Base-by-base conservation (phyloP, 2,329 filamentous ascomycete species). In the Catunica adiposa region DNA sequence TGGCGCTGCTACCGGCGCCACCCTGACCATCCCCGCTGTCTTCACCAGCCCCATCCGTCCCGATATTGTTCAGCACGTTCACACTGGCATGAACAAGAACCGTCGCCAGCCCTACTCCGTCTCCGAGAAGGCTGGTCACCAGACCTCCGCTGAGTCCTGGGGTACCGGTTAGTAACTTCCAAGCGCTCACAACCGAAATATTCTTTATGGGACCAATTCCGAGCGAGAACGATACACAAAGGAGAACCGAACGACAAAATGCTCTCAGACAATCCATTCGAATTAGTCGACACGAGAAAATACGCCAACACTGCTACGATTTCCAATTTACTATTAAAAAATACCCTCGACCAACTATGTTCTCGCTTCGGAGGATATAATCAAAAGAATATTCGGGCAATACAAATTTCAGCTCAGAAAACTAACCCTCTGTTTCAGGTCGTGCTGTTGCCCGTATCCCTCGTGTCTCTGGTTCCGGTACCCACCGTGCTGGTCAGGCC, bases 41-140 rank as follows among this genome's bases (percentile, higher is more conserved):
- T 98, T 98, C 86, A 82, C 82, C 74, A 82, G 86, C 67, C 92
- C 92, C 66, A 97, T 98, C 80, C 90, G 92, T 73, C 86, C 89
- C 69, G 92, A 98, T 77, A 95, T 98, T 72, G 92, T 98, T 71
- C 90, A 97, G 82, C 85, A 89, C 74, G 85, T 97, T 69, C 92
- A 98, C 84, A 94, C 88, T 69, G 92, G 92, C 70, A 94, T 98
- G 80, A 90, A 90, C 73, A 98, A 98, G 88, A 98, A 98, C 84
- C 96, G 94, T 84, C 86, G 92, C 73, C 92, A 98, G 69, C 89
- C 92, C 66, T 98, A 98, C 75, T 83, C 92, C 69, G 92, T 98
- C 80, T 95, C 89, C 84, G 90, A 97, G 86, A 98, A 98, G 86
- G 92, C 92, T 71, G 92, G 92, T 79, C 92, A 98, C 79, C 92